These are phyloP conservation scores for Furcasterigmium furcatum DNA, from an alignment of 2,329 filamentous ascomycete genomes.

Conservation along the genomic window DNA sequence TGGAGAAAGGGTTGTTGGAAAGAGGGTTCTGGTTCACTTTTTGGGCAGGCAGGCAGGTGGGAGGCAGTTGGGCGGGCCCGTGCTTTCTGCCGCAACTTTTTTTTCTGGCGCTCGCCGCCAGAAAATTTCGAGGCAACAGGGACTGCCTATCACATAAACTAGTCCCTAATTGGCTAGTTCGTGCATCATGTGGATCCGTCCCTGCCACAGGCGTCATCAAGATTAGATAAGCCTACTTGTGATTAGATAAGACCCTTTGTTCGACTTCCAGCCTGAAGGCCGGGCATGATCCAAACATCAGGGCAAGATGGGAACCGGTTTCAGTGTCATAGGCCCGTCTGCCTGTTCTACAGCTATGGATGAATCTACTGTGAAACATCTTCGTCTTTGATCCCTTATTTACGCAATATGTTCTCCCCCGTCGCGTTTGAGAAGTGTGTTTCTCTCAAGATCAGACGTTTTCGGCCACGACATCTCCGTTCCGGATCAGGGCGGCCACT, in stretches of 20 bases:
- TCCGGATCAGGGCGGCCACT: background rate
- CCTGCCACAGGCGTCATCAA: background rate
- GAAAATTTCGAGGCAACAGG: constrained; percentile 6
- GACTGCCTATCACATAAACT: background rate
- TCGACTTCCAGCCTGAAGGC: background rate
- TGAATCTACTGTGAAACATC: too few species aligned
- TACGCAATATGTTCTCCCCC: too few species aligned
- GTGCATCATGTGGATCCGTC: background rate
- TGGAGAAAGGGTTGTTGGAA: constrained; percentile 11
- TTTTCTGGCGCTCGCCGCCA: background rate
- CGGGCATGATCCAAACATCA: too few species aligned
- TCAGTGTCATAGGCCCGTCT: too few species aligned
- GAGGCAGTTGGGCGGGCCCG: background rate
- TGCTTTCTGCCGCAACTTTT: constrained; percentile 1
- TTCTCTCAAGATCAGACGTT: too few species aligned
- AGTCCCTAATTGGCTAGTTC: background rate
- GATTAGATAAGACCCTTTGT: background rate
- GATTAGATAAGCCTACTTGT: background rate
- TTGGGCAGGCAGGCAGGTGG: constrained; percentile 6
- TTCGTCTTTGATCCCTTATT: too few species aligned
- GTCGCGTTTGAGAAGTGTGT: too few species aligned
- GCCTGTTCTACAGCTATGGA: too few species aligned
- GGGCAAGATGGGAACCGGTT: too few species aligned
- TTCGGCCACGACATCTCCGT: too few species aligned
- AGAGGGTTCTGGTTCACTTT: constrained; percentile 3